Base-by-base conservation (phyloP, 2,329 filamentous ascomycete genomes). In the Sordariomycetes sp. region DNA sequence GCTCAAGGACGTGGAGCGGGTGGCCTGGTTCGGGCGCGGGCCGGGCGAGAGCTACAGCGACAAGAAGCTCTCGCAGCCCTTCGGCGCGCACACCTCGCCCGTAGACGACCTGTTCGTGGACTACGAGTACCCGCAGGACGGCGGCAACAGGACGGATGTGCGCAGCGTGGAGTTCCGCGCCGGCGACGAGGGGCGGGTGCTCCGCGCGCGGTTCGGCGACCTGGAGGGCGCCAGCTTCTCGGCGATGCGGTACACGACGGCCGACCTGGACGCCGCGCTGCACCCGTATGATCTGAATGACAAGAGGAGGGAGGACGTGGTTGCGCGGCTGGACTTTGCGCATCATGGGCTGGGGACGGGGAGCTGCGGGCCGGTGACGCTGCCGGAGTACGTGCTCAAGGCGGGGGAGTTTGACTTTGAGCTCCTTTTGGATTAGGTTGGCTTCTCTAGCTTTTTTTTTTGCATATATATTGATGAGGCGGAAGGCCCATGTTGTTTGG, bases 111-210 rank as follows among this genome's bases (percentile, higher is more conserved):
- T 89, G 0, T 81, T 78, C 67, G 74, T 79, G 1, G 75, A 80
- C 51, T 88, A 87, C 65, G 86, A 89, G 62, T 84, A 81, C 58
- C 86, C 86, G 0, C 86, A 89, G 67, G 86, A 89, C 60, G 77
- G 75, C 35, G 82, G 83, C 0, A 88, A 88, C 66, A 74, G 82
- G 20, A 84, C 80, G 0, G 85, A 88, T 63, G 79, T 80, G 1
- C 73, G 80, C 1, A 87, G 82, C 79, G 75, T 87, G 3, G 74
- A 76, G 66, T 72, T 81, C 58, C 64, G 68, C 22, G 66, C 66
- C 7, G 69, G 16, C 32, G 34, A 40, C 20, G 35, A 32, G 22
- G 40, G 18, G 7, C 32, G 28, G 24, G 61, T 79, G 18, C 59
- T 81, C 54, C 69, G 76, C 10, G 77, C 76, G 2, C 64, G 70